Conservation (phyloP, 2,329 filamentous ascomycete species). For the Xylaria sp. region DNA sequence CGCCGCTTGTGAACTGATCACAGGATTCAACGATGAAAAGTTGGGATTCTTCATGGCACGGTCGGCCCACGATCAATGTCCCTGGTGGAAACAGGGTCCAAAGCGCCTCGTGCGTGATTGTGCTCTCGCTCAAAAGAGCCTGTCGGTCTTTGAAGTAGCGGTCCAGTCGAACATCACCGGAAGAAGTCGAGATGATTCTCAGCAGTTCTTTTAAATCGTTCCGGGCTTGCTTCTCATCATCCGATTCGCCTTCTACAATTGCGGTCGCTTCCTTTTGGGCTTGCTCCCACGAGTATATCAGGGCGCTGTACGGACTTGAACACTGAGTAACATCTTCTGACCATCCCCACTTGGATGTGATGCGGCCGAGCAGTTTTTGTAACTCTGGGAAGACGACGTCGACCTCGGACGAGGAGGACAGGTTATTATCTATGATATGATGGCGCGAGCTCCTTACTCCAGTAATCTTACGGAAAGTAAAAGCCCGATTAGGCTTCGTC, state of each 20-base stretch:
- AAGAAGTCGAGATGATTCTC: slow-evolving; percentile 21
- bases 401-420: slow-evolving; percentile 18
- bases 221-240: slow-evolving; percentile 18
- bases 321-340: slow-evolving; percentile 6
- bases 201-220: slow-evolving; percentile 21
- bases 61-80: slow-evolving; percentile 15
- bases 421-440: not conserved
- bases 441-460: not conserved
- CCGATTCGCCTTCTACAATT: not conserved
- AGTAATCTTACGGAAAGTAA: slow-evolving; percentile 21
- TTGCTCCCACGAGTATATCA: slow-evolving; percentile 24
- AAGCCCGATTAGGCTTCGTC: slow-evolving; percentile 14
- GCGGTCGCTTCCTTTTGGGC: slow-evolving; percentile 10
- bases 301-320: slow-evolving; percentile 5
- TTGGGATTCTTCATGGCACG: slow-evolving; percentile 19
- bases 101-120: slow-evolving; percentile 17
- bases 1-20: not conserved
- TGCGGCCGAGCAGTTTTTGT: slow-evolving; percentile 20
- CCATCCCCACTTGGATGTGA: slow-evolving; percentile 26
- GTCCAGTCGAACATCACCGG: slow-evolving; percentile 19
- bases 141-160: slow-evolving; percentile 21
- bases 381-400: slow-evolving; percentile 12
- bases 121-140: slow-evolving; percentile 6
- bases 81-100: slow-evolving; percentile 26
- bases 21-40: slow-evolving; percentile 19